A percentile compares a stretch with the other conserved stretches of the same genome.
Conservation (phyloP, 306 rosid genomes). For the Cucumis hystrix region DNA sequence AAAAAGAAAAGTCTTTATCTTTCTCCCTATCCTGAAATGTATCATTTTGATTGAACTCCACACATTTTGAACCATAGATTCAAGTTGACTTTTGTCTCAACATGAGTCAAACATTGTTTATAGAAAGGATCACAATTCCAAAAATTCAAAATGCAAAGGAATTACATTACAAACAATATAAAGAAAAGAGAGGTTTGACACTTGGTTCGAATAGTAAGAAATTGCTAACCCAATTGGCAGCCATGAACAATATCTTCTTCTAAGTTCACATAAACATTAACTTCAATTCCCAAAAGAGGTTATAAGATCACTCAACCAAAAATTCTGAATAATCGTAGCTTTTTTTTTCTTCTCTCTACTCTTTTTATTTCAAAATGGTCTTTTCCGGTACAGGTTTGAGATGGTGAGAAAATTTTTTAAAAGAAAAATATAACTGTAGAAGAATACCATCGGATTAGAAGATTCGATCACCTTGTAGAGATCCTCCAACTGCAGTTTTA, state of each 20-base stretch:
- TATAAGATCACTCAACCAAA: not conserved
- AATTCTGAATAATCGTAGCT: not conserved
- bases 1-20: too few relatives aligned
- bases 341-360: not conserved
- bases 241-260: not conserved
- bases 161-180: not conserved
- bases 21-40: too few relatives aligned
- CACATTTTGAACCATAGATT: not conserved
- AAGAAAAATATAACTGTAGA: not conserved
- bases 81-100: not conserved
- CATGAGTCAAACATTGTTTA: not conserved
- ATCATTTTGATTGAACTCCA: too few relatives aligned
- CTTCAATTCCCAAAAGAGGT: not conserved
- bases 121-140: not conserved
- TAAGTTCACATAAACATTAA: not conserved
- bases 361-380: not conserved
- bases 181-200: not conserved
- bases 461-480: not conserved
- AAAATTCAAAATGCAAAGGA: not conserved
- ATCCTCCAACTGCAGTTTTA: not conserved
- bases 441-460: not conserved
- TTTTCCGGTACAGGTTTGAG: not conserved
- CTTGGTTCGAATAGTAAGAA: too few relatives aligned
- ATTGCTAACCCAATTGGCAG: not conserved
- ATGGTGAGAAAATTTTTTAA: not conserved